Evolutionary conservation across 2,329 filamentous ascomycete genomes (phyloP).

Genomic region (Aspergillus quadricinctus): DNA sequence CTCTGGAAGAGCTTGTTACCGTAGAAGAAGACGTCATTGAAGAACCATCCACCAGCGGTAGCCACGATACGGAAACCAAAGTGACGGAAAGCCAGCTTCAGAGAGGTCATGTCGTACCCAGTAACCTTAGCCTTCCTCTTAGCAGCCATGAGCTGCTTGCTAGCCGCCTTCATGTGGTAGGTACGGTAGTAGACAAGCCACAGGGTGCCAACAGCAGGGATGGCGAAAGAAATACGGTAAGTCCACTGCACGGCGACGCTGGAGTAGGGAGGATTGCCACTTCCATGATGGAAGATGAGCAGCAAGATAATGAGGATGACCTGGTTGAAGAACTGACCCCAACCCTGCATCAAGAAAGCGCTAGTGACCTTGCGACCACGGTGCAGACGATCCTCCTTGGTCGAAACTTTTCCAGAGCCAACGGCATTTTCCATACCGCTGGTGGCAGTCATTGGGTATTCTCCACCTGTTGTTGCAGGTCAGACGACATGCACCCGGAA

Average conservation of each 20-base stretch:
- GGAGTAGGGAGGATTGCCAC: constrained; percentile 72
- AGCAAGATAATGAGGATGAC: constrained; percentile 80
- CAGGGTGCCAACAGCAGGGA: constrained; percentile 83
- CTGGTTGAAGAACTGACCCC: constrained; percentile 96
- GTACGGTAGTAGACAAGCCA: constrained; percentile 96
- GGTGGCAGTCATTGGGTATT: constrained; percentile 96
- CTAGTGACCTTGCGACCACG: constrained; percentile 93
- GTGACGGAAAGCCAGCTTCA: constrained; percentile 71
- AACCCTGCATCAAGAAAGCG: constrained; percentile 97
- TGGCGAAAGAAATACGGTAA: constrained; percentile 86
- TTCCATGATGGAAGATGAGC: constrained; percentile 80
- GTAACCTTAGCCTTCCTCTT: constrained; percentile 87
- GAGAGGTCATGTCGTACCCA: constrained; percentile 83
- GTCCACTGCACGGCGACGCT: constrained; percentile 77
- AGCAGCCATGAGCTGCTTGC: constrained; percentile 72
- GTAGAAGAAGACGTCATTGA: constrained; percentile 98
- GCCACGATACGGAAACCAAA: constrained; percentile 84
- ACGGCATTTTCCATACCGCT: constrained; percentile 90
- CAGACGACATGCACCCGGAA: not conserved
- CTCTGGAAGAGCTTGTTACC: constrained; percentile 97
- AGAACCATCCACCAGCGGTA: constrained; percentile 86
- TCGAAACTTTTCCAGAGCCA: constrained; percentile 80
- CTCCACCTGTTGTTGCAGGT: constrained; percentile 60
- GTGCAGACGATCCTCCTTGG: constrained; percentile 87
- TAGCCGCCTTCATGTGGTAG: constrained; percentile 88